phyloP scores from a whole-genome alignment of 805 yeast species.

The Hanseniaspora mollemarum region DNA sequence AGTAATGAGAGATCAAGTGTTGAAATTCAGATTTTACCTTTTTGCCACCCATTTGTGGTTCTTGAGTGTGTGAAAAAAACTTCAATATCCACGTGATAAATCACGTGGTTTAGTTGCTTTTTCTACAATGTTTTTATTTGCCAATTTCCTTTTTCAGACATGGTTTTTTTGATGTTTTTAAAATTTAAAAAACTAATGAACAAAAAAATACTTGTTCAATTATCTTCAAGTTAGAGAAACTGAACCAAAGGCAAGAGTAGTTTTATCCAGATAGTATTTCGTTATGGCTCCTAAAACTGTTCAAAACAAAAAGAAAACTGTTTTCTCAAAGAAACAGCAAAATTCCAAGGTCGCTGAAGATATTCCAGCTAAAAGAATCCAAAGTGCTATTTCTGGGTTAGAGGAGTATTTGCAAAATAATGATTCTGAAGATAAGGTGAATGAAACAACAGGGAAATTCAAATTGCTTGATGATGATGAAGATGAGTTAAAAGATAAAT shows the following conservation, averaged over 20 bases:
- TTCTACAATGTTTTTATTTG: not conserved
- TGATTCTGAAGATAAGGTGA: conserved; percentile 29
- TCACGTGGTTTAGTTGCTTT: not conserved
- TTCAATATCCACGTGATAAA: no score
- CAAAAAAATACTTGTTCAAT: not conserved
- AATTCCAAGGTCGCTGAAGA: not conserved
- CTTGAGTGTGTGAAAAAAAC: no score
- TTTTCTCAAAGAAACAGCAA: not conserved
- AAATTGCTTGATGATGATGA: conserved; percentile 50
- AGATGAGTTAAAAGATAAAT: conserved; percentile 34
- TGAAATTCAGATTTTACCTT: no score
- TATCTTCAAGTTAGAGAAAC: no score
- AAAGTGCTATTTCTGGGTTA: conserved; percentile 55
- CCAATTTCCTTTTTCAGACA: conserved; percentile 1
- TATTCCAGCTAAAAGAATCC: conserved; percentile 29
- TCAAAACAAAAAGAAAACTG: not conserved
- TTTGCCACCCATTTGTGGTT: no score
- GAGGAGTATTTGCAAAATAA: conserved; percentile 38
- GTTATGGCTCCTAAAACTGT: not conserved
- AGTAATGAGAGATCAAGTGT: no score
- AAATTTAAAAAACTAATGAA: not conserved
- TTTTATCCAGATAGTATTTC: not conserved
- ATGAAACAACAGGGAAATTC: conserved; percentile 27
- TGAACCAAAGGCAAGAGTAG: no score
- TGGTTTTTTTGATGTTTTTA: no score